phyloP scores from a whole-genome alignment of 345 rosid genomes.

The Angophora floribunda region DNA sequence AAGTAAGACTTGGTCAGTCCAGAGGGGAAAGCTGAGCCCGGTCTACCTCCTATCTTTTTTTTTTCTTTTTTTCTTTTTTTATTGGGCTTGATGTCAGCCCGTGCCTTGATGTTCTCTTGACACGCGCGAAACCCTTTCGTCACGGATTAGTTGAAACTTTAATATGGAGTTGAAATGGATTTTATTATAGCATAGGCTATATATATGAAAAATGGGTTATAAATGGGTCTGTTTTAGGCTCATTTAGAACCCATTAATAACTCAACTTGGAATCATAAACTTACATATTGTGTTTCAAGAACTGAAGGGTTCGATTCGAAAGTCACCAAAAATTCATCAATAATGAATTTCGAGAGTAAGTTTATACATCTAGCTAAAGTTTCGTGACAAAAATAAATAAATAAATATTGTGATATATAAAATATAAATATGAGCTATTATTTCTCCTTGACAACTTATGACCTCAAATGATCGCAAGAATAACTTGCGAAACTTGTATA shows the following conservation, averaged over 20 bases:
- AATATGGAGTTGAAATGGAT: neutral
- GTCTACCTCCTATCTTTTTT: too few species aligned
- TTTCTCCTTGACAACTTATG: neutral
- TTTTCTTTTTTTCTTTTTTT: too few species aligned
- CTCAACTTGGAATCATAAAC: neutral
- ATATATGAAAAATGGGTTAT: neutral
- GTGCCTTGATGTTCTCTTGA: neutral
- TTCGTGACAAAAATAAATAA: rapidly evolving
- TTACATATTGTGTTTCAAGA: too few species aligned
- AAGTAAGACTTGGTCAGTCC: too few species aligned
- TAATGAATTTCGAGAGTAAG: neutral
- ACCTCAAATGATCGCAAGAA: neutral
- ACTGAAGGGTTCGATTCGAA: rapidly evolving
- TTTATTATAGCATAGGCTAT: neutral
- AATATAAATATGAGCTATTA: neutral
- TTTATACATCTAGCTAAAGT: neutral
- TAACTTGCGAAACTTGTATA: too few species aligned
- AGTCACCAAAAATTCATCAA: neutral
- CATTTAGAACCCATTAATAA: neutral
- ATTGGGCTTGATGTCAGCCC: neutral
- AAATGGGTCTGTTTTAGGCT: neutral
- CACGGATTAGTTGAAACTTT: neutral
- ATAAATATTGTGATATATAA: neutral
- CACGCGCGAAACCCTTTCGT: neutral
- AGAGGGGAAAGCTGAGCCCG: too few species aligned